phyloP scores from a whole-genome alignment of 352 stramenopile genomes.

The Phytopythium montanum region DNA sequence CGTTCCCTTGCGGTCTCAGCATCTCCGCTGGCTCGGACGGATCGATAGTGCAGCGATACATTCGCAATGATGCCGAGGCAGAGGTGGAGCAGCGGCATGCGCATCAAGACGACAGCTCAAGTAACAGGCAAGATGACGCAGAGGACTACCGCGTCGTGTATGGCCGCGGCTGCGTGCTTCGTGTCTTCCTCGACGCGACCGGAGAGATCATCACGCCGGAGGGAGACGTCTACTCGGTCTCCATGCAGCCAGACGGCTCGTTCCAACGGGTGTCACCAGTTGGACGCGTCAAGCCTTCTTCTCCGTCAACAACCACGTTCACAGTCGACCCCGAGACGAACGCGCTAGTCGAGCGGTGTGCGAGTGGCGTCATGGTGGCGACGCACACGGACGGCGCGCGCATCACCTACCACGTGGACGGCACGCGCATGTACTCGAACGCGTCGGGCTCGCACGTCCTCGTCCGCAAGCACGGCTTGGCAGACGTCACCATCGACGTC shows the following conservation, averaged over 20 bases:
- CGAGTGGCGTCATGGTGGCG: conserved; percentile 52
- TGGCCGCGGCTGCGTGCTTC: conserved; percentile 50
- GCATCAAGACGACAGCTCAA: neutral
- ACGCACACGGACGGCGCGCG: conserved; percentile 57
- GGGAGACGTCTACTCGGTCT: conserved; percentile 26
- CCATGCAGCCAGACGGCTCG: neutral
- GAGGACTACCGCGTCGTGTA: conserved; percentile 50
- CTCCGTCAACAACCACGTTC: conserved; percentile 15
- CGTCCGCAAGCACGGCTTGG: conserved; percentile 45
- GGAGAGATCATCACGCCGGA: conserved; percentile 47
- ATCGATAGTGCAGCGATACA: conserved; percentile 41
- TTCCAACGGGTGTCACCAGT: neutral
- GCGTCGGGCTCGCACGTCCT: conserved; percentile 43
- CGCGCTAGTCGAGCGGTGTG: conserved; percentile 46
- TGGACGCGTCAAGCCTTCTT: neutral
- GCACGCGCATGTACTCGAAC: conserved; percentile 59
- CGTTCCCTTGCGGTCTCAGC: conserved; percentile 45
- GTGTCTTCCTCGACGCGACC: conserved; percentile 32
- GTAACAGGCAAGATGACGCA: conserved; percentile 1
- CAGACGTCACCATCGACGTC: conserved; percentile 68
- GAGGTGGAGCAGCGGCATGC: neutral
- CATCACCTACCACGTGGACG: conserved; percentile 60
- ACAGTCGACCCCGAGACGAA: conserved; percentile 71
- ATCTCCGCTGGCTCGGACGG: conserved; percentile 60
- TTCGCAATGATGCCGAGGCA: neutral